A percentile compares a stretch with the other conserved stretches of the same genome.
Conservation (phyloP, 345 rosid species). For the Citrus sinensis region DVS_A1.0 CM039164.1:17640001-17640500, state of each 20-base stretch:
- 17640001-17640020: not conserved
- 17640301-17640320: not conserved
- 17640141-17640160: not conserved
- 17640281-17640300: conserved; percentile 7
- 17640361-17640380: conserved; percentile 51
- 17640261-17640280: not conserved
- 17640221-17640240: conserved; percentile 29
- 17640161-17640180: conserved; percentile 2
- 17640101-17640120: not conserved
- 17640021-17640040: not conserved
- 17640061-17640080: not conserved
- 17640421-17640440: conserved; percentile 22
- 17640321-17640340: conserved; percentile 1
- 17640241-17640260: conserved; percentile 17
- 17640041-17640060: not conserved
- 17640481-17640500: conserved; percentile 65
- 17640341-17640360: conserved; percentile 35
- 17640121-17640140: not conserved
- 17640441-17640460: not conserved
- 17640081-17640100: too few relatives aligned
- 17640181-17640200: conserved; percentile 46
- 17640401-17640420: conserved; percentile 44
- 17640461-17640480: conserved; percentile 3
- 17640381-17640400: conserved; percentile 32
- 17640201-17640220: conserved; percentile 38